Evolutionary conservation across 306 rosid genomes (phyloP).

Genomic region (Hylodesmum podocarpum): DNA sequence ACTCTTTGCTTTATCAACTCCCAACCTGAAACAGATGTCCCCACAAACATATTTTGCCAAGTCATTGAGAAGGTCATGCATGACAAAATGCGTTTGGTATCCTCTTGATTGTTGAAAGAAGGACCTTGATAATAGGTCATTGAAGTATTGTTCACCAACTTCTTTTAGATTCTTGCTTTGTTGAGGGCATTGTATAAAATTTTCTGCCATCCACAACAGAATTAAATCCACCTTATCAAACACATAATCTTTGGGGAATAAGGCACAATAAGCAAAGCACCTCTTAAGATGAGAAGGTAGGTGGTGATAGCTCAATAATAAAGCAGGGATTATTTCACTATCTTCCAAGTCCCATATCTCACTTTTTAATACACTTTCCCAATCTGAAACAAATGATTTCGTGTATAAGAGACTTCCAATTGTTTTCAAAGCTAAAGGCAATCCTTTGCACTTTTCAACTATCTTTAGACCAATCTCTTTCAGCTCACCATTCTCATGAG

Average conservation of each 20-base stretch:
- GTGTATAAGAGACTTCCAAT: background rate
- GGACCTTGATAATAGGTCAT: slow-evolving; percentile 13
- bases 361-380: background rate
- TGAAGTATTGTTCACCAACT: background rate
- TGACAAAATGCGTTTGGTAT: background rate
- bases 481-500: background rate
- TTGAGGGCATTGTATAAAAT: background rate
- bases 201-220: background rate
- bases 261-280: background rate
- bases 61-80: slow-evolving; percentile 10
- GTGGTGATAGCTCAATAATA: slow-evolving; percentile 7
- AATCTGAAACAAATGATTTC: background rate
- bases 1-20: background rate
- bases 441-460: background rate
- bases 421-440: background rate
- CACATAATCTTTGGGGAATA: background rate
- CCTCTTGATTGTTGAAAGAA: slow-evolving; percentile 1
- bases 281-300: slow-evolving; percentile 13
- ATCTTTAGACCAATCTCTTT: background rate
- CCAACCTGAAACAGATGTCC: background rate
- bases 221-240: background rate
- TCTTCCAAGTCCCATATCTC: background rate
- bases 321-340: background rate
- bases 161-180: background rate
- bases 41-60: background rate